A percentile compares a stretch with the other conserved stretches of the same genome.
Evolutionary conservation across 331 rosid species (phyloP).

Genomic region (Pyrus hybrid): DNA sequence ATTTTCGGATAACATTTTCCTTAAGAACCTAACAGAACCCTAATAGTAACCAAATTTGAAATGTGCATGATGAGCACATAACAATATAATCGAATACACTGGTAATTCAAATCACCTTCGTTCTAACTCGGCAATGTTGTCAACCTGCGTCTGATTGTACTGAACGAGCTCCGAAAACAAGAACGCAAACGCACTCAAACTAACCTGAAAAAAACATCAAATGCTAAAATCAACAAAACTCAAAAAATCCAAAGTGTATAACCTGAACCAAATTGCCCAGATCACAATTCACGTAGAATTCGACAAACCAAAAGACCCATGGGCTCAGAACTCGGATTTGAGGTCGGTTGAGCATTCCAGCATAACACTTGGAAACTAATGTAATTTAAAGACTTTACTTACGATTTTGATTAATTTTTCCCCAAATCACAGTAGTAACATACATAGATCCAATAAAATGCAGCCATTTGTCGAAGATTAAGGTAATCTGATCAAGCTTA

Average conservation of each 20-base stretch:
- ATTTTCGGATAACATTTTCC: background rate
- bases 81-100: background rate
- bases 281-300: background rate
- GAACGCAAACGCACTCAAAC: slow-evolving; percentile 97
- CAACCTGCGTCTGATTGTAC: slow-evolving; percentile 96
- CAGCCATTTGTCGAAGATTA: background rate
- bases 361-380: background rate
- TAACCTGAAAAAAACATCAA: slow-evolving; percentile 58
- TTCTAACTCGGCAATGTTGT: slow-evolving; percentile 90
- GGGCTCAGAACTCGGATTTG: background rate
- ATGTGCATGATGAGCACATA: background rate
- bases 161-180: slow-evolving; percentile 98
- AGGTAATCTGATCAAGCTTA: background rate
- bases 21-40: background rate
- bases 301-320: background rate
- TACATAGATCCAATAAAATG: background rate
- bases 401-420: background rate
- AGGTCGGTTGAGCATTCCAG: background rate
- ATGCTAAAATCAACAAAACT: background rate
- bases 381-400: background rate
- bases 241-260: background rate
- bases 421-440: background rate
- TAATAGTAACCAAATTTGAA: background rate
- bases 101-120: slow-evolving; percentile 45
- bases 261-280: background rate